Conservation (phyloP, 305 asterid genomes). For the Striga hermonthica region DNA sequence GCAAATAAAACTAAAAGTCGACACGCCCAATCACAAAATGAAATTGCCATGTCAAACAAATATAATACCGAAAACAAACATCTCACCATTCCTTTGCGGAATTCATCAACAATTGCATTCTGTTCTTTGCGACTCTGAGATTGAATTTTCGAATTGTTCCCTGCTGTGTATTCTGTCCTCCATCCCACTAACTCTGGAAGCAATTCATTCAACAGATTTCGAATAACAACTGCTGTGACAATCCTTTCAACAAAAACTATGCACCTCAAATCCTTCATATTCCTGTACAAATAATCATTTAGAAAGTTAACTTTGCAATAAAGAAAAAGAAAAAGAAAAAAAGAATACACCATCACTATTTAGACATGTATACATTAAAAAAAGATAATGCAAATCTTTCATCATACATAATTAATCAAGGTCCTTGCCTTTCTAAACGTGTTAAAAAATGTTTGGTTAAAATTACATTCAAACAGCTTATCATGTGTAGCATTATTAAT, state of each 20-base stretch:
- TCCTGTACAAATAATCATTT: constrained; percentile 38
- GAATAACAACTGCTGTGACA: constrained; percentile 65
- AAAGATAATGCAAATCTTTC: constrained; percentile 5
- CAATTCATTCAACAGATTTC: constrained; percentile 56
- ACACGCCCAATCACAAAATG: background rate
- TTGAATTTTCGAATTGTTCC: constrained; percentile 42
- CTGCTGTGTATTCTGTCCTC: constrained; percentile 70
- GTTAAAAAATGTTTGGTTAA: background rate
- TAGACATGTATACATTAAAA: background rate
- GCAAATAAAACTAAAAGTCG: background rate
- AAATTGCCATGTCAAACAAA: background rate
- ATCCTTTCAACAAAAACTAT: constrained; percentile 84
- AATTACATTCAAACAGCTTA: background rate
- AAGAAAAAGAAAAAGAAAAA: background rate
- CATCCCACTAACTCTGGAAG: constrained; percentile 55
- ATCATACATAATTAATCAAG: background rate
- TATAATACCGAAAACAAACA: constrained; percentile 1
- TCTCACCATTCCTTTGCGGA: constrained; percentile 66
- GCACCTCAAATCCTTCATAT: constrained; percentile 66
- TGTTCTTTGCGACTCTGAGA: constrained; percentile 69
- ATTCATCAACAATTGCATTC: constrained; percentile 53
- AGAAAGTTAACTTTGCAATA: background rate
- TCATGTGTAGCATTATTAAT: background rate
- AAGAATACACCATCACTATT: background rate
- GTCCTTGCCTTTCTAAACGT: background rate